Evolutionary conservation across 257 asterid species (phyloP).

Genomic region (Solanum sparsipilum): DNA sequence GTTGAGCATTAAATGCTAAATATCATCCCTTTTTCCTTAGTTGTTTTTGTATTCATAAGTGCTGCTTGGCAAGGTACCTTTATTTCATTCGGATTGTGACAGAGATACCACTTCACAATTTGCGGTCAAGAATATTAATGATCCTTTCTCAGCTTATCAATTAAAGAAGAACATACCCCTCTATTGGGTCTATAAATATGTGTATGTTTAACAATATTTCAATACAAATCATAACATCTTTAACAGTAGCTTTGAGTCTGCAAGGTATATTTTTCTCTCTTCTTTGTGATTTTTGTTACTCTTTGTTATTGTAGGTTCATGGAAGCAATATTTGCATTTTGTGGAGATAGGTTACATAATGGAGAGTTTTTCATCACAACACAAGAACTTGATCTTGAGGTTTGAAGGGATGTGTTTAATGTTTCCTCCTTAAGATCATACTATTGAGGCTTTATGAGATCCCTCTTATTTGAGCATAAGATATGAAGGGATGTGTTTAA

Average conservation of each 20-base stretch:
- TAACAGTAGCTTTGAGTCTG: background rate
- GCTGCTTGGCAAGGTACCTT: background rate
- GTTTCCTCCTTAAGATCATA: background rate
- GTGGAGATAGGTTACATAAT: background rate
- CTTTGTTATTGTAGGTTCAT: background rate
- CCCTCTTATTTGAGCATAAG: background rate
- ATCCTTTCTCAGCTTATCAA: background rate
- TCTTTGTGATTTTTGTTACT: background rate
- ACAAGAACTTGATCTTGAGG: background rate
- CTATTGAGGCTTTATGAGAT: background rate
- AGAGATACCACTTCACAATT: background rate
- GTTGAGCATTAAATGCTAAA: background rate
- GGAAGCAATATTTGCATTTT: no score
- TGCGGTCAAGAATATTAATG: background rate
- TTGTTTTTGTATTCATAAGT: background rate
- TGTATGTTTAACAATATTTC: background rate
- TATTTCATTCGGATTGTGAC: background rate
- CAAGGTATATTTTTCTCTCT: no score
- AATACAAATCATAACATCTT: background rate
- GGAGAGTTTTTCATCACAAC: background rate
- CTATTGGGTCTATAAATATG: background rate
- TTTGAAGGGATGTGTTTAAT: background rate
- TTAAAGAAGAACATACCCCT: background rate
- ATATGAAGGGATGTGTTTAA: background rate
- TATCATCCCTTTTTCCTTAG: background rate